Evolutionary conservation across 768 basidiomycete species (phyloP).

Genomic region (Tubosaeta brunneosetosa): DNA sequence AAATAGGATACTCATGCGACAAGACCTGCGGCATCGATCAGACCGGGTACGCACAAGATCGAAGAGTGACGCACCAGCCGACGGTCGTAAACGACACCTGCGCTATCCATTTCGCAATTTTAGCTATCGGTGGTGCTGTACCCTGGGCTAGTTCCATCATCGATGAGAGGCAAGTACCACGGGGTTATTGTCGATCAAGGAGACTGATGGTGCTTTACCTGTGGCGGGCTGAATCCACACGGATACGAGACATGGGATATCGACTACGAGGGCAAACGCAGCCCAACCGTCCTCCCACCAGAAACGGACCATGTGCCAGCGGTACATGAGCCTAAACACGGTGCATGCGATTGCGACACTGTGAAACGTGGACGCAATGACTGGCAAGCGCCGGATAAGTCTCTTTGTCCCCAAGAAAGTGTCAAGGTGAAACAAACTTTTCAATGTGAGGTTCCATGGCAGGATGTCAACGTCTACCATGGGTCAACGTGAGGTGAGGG

Average conservation of each 20-base stretch:
- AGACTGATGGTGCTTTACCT: conserved; percentile 3
- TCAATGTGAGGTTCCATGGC: conserved; percentile 11
- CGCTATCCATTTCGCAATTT: conserved; percentile 9
- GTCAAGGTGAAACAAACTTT: conserved; percentile 5
- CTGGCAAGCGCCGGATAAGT: conserved; percentile 3
- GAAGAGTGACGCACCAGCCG: conserved; percentile 15
- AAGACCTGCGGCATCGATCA: conserved; percentile 14
- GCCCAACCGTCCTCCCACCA: conserved; percentile 31
- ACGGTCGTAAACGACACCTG: conserved; percentile 14
- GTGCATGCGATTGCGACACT: conserved; percentile 22
- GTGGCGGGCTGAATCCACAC: conserved; percentile 2
- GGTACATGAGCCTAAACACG: conserved; percentile 21
- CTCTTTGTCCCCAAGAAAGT: background rate
- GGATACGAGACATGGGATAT: conserved; percentile 10
- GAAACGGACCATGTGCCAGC: conserved; percentile 17
- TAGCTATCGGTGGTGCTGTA: background rate
- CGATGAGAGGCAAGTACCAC: background rate
- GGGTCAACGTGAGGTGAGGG: background rate
- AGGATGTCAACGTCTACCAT: background rate
- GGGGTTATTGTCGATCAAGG: background rate
- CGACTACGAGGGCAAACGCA: conserved; percentile 17
- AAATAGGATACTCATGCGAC: conserved; percentile 22
- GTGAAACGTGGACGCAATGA: conserved; percentile 14
- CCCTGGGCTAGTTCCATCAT: background rate
- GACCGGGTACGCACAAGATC: background rate